phyloP scores from a whole-genome alignment of 441 rosid genomes.

The Geranium incanum region DNA sequence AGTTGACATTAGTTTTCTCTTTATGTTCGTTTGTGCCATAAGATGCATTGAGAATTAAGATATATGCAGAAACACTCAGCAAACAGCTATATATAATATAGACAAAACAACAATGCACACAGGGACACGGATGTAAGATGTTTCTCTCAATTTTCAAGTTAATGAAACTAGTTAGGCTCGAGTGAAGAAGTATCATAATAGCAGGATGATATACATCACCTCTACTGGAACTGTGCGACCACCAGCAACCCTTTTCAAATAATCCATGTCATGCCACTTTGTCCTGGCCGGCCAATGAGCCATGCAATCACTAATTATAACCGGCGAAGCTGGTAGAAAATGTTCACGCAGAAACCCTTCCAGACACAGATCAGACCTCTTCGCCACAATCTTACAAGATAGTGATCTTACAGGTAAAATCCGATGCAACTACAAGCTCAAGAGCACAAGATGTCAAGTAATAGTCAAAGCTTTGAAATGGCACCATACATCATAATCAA shows the following conservation, averaged over 20 bases:
- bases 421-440: slow-evolving; percentile 41
- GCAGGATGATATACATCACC: slow-evolving; percentile 45
- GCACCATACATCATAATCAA: not conserved
- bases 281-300: slow-evolving; percentile 87
- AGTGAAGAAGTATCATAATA: slow-evolving; percentile 6
- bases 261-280: slow-evolving; percentile 83
- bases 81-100: not conserved
- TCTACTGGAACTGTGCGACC: slow-evolving; percentile 93
- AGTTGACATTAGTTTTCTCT: not conserved
- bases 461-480: not conserved
- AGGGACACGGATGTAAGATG: not conserved
- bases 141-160: not conserved
- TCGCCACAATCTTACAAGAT: slow-evolving; percentile 51
- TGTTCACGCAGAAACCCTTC: slow-evolving; percentile 75
- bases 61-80: not conserved
- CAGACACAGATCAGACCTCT: slow-evolving; percentile 62
- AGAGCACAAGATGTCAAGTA: slow-evolving; percentile 11
- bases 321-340: slow-evolving; percentile 63
- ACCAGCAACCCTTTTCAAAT: slow-evolving; percentile 68
- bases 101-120: not conserved
- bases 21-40: not conserved
- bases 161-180: not conserved
- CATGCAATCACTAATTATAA: slow-evolving; percentile 78
- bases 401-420: slow-evolving; percentile 60
- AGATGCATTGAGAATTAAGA: not conserved